phyloP scores from a whole-genome alignment of 192 early-diverging fungal species.

The Phycomyces nitens region DNA sequence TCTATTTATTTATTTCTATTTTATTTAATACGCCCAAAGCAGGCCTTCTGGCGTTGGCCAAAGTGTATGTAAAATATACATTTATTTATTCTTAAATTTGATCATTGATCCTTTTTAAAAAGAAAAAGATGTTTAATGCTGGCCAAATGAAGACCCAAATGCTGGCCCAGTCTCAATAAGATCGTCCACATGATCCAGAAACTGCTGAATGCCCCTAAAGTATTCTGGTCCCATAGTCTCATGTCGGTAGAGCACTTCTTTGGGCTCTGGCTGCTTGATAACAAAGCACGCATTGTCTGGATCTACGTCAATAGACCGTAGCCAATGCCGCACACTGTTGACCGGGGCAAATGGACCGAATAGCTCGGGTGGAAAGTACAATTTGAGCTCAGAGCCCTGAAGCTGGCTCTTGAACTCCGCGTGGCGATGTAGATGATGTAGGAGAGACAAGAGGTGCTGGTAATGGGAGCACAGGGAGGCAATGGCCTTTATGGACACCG shows the following conservation, averaged over 20 bases:
- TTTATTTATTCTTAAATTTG: too few species aligned
- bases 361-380: background rate
- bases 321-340: slow-evolving; percentile 1
- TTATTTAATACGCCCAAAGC: background rate
- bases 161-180: slow-evolving; percentile 26
- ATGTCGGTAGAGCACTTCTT: too few species aligned
- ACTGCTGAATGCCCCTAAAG: slow-evolving; percentile 33
- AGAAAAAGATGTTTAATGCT: too few species aligned
- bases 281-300: slow-evolving; percentile 8
- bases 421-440: slow-evolving; percentile 4
- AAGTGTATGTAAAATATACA: too few species aligned
- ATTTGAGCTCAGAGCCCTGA: background rate
- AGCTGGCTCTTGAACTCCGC: slow-evolving; percentile 4
- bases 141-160: background rate
- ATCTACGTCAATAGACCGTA: slow-evolving; percentile 9
- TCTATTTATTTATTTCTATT: slow-evolving; percentile 4
- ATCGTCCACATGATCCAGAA: slow-evolving; percentile 35
- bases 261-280: background rate
- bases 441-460: background rate
- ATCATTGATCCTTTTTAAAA: too few species aligned
- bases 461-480: too few species aligned
- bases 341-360: background rate
- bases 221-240: slow-evolving; percentile 29
- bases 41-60: background rate
- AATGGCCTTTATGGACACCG: background rate